phyloP scores from a whole-genome alignment of 2,329 filamentous ascomycete species.

The Triangularia setosa region DNA sequence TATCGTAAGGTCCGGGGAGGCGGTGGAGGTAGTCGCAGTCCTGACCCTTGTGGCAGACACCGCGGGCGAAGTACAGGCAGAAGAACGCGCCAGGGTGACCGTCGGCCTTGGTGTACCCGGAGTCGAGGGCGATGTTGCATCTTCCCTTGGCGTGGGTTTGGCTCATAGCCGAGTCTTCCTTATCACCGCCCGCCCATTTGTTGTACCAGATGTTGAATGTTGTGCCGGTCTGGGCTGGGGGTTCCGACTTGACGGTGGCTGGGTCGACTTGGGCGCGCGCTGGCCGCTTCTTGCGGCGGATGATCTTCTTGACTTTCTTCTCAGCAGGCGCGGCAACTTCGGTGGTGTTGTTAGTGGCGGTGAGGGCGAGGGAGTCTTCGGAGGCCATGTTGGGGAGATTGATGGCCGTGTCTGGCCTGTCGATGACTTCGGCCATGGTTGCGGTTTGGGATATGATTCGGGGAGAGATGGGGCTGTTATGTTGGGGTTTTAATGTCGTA shows the following conservation, averaged over 20 bases:
- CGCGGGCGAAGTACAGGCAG: constrained; percentile 87
- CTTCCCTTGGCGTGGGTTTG: constrained; percentile 78
- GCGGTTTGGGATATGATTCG: neutral
- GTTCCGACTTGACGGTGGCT: constrained; percentile 74
- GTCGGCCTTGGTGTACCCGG: constrained; percentile 75
- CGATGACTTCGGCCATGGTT: constrained; percentile 27
- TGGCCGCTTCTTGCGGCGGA: constrained; percentile 84
- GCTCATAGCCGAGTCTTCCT: constrained; percentile 84
- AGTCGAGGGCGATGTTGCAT: constrained; percentile 79
- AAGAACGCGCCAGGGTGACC: constrained; percentile 78
- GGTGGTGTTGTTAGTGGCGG: constrained; percentile 36
- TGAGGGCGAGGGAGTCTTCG: constrained; percentile 30
- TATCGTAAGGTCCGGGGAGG: constrained; percentile 78
- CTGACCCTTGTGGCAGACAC: constrained; percentile 75
- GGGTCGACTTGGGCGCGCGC: constrained; percentile 89
- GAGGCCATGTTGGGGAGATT: constrained; percentile 14
- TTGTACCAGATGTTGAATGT: constrained; percentile 99
- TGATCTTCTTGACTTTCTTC: constrained; percentile 82
- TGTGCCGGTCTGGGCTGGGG: constrained; percentile 86
- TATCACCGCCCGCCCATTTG: constrained; percentile 94
- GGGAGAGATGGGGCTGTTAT: neutral
- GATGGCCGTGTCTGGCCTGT: constrained; percentile 14
- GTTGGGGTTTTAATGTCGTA: neutral
- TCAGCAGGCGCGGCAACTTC: constrained; percentile 46
- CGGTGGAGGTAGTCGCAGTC: constrained; percentile 95